Base-by-base conservation (phyloP, 2,329 filamentous ascomycete genomes). In the Fusarium sp. region DNA sequence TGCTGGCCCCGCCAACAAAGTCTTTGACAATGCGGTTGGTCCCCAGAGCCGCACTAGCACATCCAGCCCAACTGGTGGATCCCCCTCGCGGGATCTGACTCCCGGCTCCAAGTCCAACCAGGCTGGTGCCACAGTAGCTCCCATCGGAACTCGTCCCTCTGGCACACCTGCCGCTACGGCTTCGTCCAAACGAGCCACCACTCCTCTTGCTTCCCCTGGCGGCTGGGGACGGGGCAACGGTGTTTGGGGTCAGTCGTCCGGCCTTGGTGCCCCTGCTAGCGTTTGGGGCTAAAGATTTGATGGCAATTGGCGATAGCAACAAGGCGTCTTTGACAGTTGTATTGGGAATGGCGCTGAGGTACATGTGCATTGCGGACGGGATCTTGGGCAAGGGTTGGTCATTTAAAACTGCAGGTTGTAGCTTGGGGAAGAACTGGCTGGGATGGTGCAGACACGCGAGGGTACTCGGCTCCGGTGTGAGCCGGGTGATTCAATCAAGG, bases 131-230 rank as follows among this genome's bases (percentile, higher is more conserved):
- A 82, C 90, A 5, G 93, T 98, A 49, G 94, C 93, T 19, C 94
- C 95, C 15, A 98, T 98, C 68, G 95, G 95, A 63, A 97, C 94
- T 54, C 89, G 95, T 39, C 94, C 94, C 4, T 83, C 85, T 15
- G 84, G 82, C 35, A 83, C 81, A 31, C 78, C 85, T n/a, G 78
- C 76, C 29, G 75, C 72, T 25, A 76, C 77, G 9, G 74, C 79
- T 36, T 82, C 84, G 58, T 79, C 80, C 76, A 95, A 95, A 75
- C 91, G 92, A 57, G 92, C 93, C 0, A 96, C 92, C 8, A 96
- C 93, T 3, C 93, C 94, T 49, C 83, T 97, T 27, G 88, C 93
- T n/a, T 96, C 93, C n/a, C 93, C 93, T 11, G 81, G 88, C 15
- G 86, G 88, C 57, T 97, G 93, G 93, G 88, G 90, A 51, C 89